Conservation (phyloP, 768 basidiomycete species). For the Mycena leptocephala region DNA sequence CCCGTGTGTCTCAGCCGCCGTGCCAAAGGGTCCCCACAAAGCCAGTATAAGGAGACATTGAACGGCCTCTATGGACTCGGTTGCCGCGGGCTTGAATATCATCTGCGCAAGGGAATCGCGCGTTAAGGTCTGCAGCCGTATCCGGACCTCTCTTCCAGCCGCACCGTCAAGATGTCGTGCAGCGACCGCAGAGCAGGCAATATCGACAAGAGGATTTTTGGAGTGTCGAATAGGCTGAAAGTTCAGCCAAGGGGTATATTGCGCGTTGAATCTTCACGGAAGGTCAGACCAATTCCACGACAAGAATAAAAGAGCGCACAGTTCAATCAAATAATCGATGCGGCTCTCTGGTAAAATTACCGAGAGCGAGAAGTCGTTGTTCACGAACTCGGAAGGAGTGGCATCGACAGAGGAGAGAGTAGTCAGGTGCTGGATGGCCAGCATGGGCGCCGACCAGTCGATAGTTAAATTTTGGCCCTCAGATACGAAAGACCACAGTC, state of each 20-base stretch:
- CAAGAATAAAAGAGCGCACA: conserved; percentile 9
- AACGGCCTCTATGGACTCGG: conserved; percentile 22
- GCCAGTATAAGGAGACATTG: conserved; percentile 31
- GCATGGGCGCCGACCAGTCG: conserved; percentile 46
- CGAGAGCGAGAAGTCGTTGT: conserved; percentile 14
- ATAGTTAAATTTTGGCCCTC: conserved; percentile 22
- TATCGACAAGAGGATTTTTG: conserved; percentile 28
- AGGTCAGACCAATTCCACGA: background rate
- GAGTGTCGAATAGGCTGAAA: conserved; percentile 30
- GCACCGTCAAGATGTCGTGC: conserved; percentile 24
- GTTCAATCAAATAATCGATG: conserved; percentile 20
- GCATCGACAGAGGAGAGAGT: background rate
- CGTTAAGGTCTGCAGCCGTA: conserved; percentile 21
- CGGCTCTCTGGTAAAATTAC: conserved; percentile 17
- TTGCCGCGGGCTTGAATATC: conserved; percentile 14
- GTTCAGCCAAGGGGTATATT: conserved; percentile 35
- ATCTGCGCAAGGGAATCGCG: conserved; percentile 23
- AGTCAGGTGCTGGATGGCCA: conserved; percentile 16
- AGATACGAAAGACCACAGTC: conserved; percentile 10
- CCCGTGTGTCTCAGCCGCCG: background rate
- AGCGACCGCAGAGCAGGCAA: conserved; percentile 26
- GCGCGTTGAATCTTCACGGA: conserved; percentile 9
- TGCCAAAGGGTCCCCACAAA: conserved; percentile 27
- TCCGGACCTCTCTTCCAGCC: background rate
- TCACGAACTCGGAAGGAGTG: background rate